Evolutionary conservation across 2,329 filamentous ascomycete genomes (phyloP), one percentile per base, ranked within the genome.

Genomic region (Microsporum audouinii): DNA sequence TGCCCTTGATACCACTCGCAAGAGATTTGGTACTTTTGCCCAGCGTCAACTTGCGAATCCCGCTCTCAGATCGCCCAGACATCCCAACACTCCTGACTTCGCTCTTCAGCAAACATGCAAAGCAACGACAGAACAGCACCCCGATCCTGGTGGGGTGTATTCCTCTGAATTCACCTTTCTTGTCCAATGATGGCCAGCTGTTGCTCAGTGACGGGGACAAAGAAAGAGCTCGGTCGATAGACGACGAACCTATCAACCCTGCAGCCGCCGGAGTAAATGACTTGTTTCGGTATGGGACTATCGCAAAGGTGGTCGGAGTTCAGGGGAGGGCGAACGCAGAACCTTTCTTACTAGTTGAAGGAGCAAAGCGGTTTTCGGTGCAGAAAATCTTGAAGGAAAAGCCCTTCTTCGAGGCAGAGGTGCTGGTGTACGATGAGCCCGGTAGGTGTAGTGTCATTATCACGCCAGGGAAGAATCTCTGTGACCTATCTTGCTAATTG

Each of bases 51-150:
- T 83, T 95, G 68, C 88, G 91, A 67, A 88, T 97, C 66, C 85
- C 89, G 60, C 87, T 96, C 59, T 84, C 87, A 45, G 86, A 87
- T 73, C 89, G 92, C 58, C 85, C 89, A 66, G 94, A 97, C 74
- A 87, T 97, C 66, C 87, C 90, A 59, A 88, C 92, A 58, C 83
- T 97, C 51, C 84, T 99, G 61, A 88, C 91, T 23, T 86, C 87
- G 67, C 84, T 96, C 63, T 92, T 95, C 75, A 88, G 88, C 69
- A 85, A 86, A 67, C 86, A 86, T 33, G 82, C 84, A 45, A 76
- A 79, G 29, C 43, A 39, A 27, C 86, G 85, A 68, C 83, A 78
- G 1, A 79, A 86, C 66, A 82, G 84, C 33, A 82, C 81, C 64
- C 80, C 84, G 66, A 84, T 96, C 67, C 86, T 88, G 6, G 86